Base-by-base conservation (phyloP, 2,329 filamentous ascomycete genomes). In the Fusarium clavum region DNA sequence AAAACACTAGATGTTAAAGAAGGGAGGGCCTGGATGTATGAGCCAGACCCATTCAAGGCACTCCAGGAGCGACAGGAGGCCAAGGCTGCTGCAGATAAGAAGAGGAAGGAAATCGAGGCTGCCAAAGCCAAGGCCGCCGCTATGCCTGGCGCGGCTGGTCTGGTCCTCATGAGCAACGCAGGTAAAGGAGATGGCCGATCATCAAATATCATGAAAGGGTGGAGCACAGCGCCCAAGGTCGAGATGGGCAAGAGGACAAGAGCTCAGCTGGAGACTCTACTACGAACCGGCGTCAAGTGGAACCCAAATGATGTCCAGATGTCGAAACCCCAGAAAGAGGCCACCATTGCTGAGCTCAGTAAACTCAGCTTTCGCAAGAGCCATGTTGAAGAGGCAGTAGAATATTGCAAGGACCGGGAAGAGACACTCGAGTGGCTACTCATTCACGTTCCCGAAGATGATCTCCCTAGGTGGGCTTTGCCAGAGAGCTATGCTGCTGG, bases 401-500 rank as follows among this genome's bases (percentile, higher is more conserved):
- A 89, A 46, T 90, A 94, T 75, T 98, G 94, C 82, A 97, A 95
- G 79, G 94, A 97, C 77, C 87, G 92, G 30, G 94, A 98, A 78
- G 96, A 99, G 81, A 91, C 94, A 18, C 85, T 99, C 4, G 95
- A 98, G 79, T 99, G 96, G 96, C 86, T 99, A 18, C 86, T 99
- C 51, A 94, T 98, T 54, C 95, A 99, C 80, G 94, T 99, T 4
- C 96, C 96, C 2, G 96, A 99, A 77, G 96, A 99, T 77, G 96
- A 98, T 75, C 83, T 98, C n/a, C 96, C 96, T 2, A 85, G 88
- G 9, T 98, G 95, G 94, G 93, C 93, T 73, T 83, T 99, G 44
- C 96, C 96, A 0, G 94, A 97, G 80, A 92, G 91, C 66, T 99
- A 99, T 78, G 90, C 92, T 13, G 95, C 94, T 29, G 96, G 96